Percentiles rank a stretch among this genome's conserved stretches.
Evolutionary conservation across 2,329 filamentous ascomycete species (phyloP).

Genomic region (Blastomyces silverae): DNA sequence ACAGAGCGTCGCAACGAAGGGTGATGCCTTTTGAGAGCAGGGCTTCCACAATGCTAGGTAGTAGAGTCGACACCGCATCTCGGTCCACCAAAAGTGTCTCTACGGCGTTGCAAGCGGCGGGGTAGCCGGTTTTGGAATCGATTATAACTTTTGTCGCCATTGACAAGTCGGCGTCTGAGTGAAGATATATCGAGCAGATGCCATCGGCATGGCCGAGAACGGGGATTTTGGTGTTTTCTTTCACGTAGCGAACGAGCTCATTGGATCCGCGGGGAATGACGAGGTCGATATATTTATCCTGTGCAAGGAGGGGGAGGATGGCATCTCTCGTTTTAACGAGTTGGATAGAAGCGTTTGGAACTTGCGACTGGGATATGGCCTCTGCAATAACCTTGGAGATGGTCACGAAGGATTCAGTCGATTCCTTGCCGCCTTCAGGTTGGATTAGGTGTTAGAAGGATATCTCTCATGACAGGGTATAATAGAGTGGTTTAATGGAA

Average conservation of each 20-base stretch:
- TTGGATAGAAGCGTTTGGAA: constrained; percentile 83
- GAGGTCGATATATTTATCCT: constrained; percentile 84
- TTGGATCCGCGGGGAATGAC: constrained; percentile 90
- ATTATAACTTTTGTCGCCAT: constrained; percentile 71
- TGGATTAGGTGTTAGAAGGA: constrained; percentile 14
- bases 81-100: constrained; percentile 86
- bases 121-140: constrained; percentile 90
- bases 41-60: constrained; percentile 66
- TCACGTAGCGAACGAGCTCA: constrained; percentile 83
- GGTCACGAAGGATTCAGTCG: constrained; percentile 85
- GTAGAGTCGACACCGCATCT: constrained; percentile 56
- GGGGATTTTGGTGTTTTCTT: constrained; percentile 84
- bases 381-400: constrained; percentile 79
- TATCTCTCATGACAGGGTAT: not conserved
- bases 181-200: constrained; percentile 79
- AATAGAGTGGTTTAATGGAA: not conserved
- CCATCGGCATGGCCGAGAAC: constrained; percentile 95
- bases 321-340: constrained; percentile 89
- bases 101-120: constrained; percentile 89
- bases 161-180: constrained; percentile 64
- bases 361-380: constrained; percentile 63
- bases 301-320: constrained; percentile 76
- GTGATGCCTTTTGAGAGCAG: constrained; percentile 70
- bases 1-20: constrained; percentile 68
- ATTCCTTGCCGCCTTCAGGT: constrained; percentile 76